phyloP scores from a whole-genome alignment of 495 filamentous ascomycete species.

The Acidomyces sp. region DNA sequence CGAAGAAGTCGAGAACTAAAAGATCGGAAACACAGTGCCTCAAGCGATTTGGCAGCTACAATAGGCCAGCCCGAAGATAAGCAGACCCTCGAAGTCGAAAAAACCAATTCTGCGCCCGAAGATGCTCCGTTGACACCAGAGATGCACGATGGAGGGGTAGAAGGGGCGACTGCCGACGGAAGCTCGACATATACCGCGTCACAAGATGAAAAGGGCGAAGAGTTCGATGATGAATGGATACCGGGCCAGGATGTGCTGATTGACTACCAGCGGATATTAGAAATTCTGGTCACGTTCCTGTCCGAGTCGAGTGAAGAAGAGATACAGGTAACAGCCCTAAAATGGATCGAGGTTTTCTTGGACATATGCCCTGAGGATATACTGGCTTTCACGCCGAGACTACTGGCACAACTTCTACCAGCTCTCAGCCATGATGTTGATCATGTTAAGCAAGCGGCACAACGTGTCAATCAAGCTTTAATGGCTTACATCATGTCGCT shows the following conservation, averaged over 20 bases:
- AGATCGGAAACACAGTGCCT: conserved; percentile 10
- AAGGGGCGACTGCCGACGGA: conserved; percentile 7
- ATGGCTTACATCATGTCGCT: conserved; percentile 85
- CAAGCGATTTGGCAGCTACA: conserved; percentile 6
- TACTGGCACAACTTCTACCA: conserved; percentile 83
- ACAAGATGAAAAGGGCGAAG: conserved; percentile 43
- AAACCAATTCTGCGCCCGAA: neutral
- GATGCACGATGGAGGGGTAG: conserved; percentile 7
- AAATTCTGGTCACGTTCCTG: conserved; percentile 82
- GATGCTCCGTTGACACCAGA: conserved; percentile 7
- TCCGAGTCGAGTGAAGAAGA: conserved; percentile 73
- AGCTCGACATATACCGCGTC: conserved; percentile 11
- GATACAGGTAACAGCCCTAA: conserved; percentile 74
- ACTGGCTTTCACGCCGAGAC: conserved; percentile 81
- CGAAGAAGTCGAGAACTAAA: conserved; percentile 49
- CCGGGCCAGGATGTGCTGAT: conserved; percentile 95
- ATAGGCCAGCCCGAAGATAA: conserved; percentile 5
- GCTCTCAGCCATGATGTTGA: conserved; percentile 88
- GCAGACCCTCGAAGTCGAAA: conserved; percentile 1
- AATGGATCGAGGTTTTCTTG: conserved; percentile 94
- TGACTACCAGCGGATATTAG: conserved; percentile 79
- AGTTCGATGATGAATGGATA: conserved; percentile 82
- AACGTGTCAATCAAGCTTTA: conserved; percentile 74
- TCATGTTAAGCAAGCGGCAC: conserved; percentile 74
- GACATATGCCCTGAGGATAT: conserved; percentile 97